Percentiles rank a stretch among this genome's conserved stretches.
These are phyloP conservation scores for Teunomyces atbi DNA, from an alignment of 805 yeast species.

Conservation along the genomic window DNA sequence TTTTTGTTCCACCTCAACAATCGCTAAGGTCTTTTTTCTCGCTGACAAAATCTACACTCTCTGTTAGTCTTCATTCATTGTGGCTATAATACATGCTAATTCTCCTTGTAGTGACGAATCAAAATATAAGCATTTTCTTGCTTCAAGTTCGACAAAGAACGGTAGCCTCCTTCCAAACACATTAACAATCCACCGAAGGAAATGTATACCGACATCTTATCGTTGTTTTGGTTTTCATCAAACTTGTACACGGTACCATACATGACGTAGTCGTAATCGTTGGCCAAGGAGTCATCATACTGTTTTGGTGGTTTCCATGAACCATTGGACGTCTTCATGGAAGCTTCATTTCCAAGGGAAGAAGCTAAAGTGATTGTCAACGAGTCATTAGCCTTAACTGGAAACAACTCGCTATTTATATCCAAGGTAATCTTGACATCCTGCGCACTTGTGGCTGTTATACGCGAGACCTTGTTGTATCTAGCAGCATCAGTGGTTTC, in stretches of 20 bases:
- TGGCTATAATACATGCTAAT: constrained; percentile 7
- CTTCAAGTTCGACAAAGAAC: constrained; percentile 82
- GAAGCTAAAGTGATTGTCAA: constrained; percentile 86
- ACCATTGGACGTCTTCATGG: constrained; percentile 50
- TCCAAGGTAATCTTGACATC: constrained; percentile 85
- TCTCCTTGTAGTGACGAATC: constrained; percentile 65
- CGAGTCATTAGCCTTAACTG: constrained; percentile 71
- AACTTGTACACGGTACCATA: constrained; percentile 96
- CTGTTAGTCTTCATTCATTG: background rate
- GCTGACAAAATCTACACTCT: background rate
- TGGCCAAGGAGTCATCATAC: constrained; percentile 84
- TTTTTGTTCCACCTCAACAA: background rate
- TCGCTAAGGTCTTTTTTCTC: background rate
- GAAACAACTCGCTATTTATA: constrained; percentile 88
- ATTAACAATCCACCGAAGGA: constrained; percentile 94
- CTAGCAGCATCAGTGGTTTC: constrained; percentile 83
- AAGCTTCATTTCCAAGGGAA: constrained; percentile 52
- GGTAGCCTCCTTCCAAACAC: constrained; percentile 93
- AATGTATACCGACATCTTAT: constrained; percentile 80
- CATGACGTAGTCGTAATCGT: constrained; percentile 98
- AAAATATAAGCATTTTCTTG: constrained; percentile 92
- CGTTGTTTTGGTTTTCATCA: constrained; percentile 72
- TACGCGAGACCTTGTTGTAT: constrained; percentile 87
- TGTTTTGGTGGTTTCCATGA: constrained; percentile 84
- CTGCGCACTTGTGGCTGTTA: constrained; percentile 78